Evolutionary conservation across 2,329 filamentous ascomycete species (phyloP), one percentile per base, ranked within the genome.

Genomic region (Aspergillus sojae): DNA sequence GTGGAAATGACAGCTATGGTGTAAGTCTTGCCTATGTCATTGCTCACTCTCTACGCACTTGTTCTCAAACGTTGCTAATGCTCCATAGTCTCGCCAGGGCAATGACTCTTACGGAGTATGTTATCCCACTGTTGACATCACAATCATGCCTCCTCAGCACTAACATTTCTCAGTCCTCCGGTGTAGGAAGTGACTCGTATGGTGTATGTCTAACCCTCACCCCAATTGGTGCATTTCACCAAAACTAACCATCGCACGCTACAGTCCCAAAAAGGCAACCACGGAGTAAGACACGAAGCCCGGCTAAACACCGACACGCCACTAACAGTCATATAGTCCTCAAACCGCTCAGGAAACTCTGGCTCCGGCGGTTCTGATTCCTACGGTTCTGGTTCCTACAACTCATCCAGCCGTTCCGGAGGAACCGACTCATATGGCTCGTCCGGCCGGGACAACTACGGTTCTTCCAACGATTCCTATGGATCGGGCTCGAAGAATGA

Each of bases 81-180:
- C 16, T 11, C 12, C 30, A 4, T n/a, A 32, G 26, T 52, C 48
- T 32, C 26, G 26, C 48, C 48, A 52, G 9, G 28, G 10, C 28
- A 52, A 52, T 32, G 48, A 52, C 28, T 52, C 48, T 28, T 52
- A 52, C 48, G 48, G 48, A 4, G 48, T 52, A 52, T 34, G 48
- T 4, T 11, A 52, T 2, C 23, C 48, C 16, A 28, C 7, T 41
- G 14, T 50, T 19, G 23, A 19, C 46, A 30, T 2, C 4, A 16
- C 16, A 3, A n/a, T 32, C 28, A 32, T 21, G 48, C 7, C 10
- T 32, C 12, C 28, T 52, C 14, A 21, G 5, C 16, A 52, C 48
- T 52, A 52, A 52, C 19, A 5, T n/a, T 9, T 19, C 28, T 50
- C 26, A 50, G 46, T 50, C 46, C 46, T 32, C 46, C 7, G 14